Conservation (phyloP, 768 basidiomycete genomes). For the Pleurotus sapidus region DNA sequence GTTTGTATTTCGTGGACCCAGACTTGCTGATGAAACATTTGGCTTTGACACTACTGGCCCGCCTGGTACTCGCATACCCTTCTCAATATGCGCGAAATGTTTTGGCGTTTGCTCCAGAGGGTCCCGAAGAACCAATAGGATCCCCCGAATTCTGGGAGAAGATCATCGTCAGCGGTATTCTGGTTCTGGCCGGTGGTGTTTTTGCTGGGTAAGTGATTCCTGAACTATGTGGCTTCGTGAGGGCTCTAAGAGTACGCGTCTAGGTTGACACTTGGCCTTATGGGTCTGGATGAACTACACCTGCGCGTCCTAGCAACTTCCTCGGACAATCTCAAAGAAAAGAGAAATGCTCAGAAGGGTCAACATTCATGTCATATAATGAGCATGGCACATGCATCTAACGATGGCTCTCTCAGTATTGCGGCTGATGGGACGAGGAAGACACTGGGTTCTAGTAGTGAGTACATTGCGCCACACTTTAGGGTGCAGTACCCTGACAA, state of each 20-base stretch:
- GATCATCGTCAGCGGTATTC: slow-evolving; percentile 55
- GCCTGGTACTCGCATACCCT: too few relatives aligned
- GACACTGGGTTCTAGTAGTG: slow-evolving; percentile 95
- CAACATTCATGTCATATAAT: neutral
- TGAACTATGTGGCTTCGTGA: neutral
- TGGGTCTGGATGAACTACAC: slow-evolving; percentile 92
- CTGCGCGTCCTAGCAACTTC: slow-evolving; percentile 81
- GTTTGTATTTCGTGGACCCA: too few relatives aligned
- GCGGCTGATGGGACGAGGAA: slow-evolving; percentile 55
- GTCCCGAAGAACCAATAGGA: slow-evolving; percentile 20
- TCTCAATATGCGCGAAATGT: too few relatives aligned
- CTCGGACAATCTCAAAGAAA: slow-evolving; percentile 71
- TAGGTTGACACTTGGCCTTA: slow-evolving; percentile 86
- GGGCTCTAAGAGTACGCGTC: neutral
- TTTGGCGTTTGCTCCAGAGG: neutral
- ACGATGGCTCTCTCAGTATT: slow-evolving; percentile 36
- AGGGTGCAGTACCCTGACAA: neutral
- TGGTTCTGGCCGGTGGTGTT: slow-evolving; percentile 86
- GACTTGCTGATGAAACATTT: too few relatives aligned
- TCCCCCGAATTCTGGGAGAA: slow-evolving; percentile 76
- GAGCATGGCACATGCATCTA: neutral
- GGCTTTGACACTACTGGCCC: too few relatives aligned
- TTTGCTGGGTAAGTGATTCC: slow-evolving; percentile 76
- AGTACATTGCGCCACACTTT: slow-evolving; percentile 14
- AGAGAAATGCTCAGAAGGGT: slow-evolving; percentile 71